Evolutionary conservation across 176 grass and related monocot genomes (phyloP).

Genomic region (Tillandsia fasciculata): DNA sequence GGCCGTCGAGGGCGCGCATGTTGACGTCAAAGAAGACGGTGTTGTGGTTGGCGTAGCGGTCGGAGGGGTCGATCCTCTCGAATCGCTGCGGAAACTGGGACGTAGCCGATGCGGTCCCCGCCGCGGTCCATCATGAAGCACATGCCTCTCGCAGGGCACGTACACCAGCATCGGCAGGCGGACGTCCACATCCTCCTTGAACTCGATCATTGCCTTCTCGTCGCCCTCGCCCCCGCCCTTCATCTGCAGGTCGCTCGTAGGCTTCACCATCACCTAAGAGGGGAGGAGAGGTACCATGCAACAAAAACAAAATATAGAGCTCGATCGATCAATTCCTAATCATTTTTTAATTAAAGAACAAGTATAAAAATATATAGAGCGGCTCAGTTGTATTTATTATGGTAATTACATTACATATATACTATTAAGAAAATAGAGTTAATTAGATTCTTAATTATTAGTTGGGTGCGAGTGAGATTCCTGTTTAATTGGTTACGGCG

Average conservation of each 20-base stretch:
- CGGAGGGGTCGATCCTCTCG: conserved; percentile 70
- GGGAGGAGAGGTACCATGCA: too few species aligned
- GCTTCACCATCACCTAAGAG: conserved; percentile 55
- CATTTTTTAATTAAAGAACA: too few species aligned
- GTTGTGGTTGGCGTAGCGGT: conserved; percentile 81
- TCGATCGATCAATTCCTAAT: background rate
- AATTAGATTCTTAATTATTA: too few species aligned
- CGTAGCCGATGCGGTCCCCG: conserved; percentile 50
- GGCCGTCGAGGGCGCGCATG: conserved; percentile 51
- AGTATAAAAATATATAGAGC: too few species aligned
- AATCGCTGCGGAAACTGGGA: conserved; percentile 75
- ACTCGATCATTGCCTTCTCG: conserved; percentile 44
- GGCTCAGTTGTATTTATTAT: too few species aligned
- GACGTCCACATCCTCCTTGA: conserved; percentile 35
- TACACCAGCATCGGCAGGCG: conserved; percentile 54
- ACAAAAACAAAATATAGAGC: background rate
- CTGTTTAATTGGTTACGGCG: too few species aligned
- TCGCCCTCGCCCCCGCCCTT: conserved; percentile 32
- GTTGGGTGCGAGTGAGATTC: too few species aligned
- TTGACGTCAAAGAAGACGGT: conserved; percentile 77
- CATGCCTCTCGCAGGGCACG: conserved; percentile 12
- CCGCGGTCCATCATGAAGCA: conserved; percentile 19
- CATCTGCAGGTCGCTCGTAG: conserved; percentile 31
- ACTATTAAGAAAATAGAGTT: too few species aligned
- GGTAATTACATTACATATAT: too few species aligned